phyloP scores from a whole-genome alignment of 768 basidiomycete species.

The Chlorophyllum brunneum region DNA sequence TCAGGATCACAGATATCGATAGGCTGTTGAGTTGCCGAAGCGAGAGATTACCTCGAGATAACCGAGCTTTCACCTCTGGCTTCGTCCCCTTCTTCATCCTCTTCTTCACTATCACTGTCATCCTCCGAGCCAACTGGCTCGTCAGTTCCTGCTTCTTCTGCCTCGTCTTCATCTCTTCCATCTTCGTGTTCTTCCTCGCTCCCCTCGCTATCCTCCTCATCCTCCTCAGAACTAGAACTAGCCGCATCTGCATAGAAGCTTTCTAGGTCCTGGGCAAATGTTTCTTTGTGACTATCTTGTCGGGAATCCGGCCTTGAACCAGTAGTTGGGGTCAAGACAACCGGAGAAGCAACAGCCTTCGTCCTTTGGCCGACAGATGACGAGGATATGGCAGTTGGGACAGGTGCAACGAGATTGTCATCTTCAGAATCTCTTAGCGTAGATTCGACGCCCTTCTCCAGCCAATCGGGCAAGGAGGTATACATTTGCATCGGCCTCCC shows the following conservation, averaged over 20 bases:
- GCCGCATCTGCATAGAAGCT: conserved; percentile 62
- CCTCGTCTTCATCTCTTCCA: conserved; percentile 21
- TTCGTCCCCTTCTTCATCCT: conserved; percentile 14
- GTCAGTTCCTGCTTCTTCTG: conserved; percentile 18
- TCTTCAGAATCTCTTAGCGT: conserved; percentile 67
- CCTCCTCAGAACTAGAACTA: conserved; percentile 14
- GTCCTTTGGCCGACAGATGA: conserved; percentile 18
- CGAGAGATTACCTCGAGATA: conserved; percentile 6
- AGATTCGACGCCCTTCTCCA: conserved; percentile 80
- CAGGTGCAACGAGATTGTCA: conserved; percentile 35
- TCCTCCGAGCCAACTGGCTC: conserved; percentile 18
- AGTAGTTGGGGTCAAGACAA: conserved; percentile 55
- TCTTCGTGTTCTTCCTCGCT: conserved; percentile 28
- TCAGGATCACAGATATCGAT: conserved; percentile 4
- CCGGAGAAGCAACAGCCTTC: conserved; percentile 34
- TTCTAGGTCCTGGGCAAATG: conserved; percentile 59
- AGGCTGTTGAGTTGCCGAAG: too few species aligned
- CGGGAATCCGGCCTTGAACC: conserved; percentile 37
- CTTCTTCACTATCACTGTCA: conserved; percentile 15
- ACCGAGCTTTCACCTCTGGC: conserved; percentile 9
- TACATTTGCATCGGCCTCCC: conserved; percentile 52
- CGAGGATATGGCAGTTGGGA: conserved; percentile 38
- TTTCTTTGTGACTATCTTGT: conserved; percentile 32
- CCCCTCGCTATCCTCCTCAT: conserved; percentile 26
- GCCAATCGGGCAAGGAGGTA: conserved; percentile 74